These are phyloP conservation scores for Neurospora tetrasperma DNA, from an alignment of 495 filamentous ascomycete genomes.

Conservation along the genomic window DNA sequence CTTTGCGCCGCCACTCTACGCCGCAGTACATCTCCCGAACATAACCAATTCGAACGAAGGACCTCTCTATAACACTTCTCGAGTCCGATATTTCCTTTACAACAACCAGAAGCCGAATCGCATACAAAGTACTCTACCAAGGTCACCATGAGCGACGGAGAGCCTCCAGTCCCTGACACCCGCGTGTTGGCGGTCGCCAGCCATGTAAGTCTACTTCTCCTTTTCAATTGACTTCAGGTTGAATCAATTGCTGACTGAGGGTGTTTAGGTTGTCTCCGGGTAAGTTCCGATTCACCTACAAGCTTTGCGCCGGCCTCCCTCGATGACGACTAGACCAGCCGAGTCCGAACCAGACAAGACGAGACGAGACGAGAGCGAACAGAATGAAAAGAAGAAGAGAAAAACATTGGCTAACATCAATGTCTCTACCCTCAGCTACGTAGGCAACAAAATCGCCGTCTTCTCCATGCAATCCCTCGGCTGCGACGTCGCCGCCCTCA, in stretches of 20 bases:
- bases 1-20: background rate
- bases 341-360: background rate
- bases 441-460: constrained; percentile 91
- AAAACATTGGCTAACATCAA: background rate
- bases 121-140: background rate
- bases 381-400: background rate
- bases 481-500: constrained; percentile 84
- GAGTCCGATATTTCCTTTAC: background rate
- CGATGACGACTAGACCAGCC: background rate
- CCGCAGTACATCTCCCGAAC: background rate
- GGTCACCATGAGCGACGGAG: constrained; percentile 28
- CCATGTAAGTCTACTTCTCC: constrained; percentile 60
- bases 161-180: constrained; percentile 64
- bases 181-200: constrained; percentile 88
- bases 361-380: background rate
- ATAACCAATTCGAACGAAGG: background rate
- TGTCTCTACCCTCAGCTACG: constrained; percentile 51
- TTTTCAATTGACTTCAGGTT: background rate
- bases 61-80: background rate
- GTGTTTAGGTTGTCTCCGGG: constrained; percentile 65
- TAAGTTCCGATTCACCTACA: constrained; percentile 29
- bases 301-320: background rate
- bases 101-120: background rate
- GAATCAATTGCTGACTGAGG: constrained; percentile 23
- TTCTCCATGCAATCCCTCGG: constrained; percentile 88